phyloP scores from a whole-genome alignment of 176 grass and related monocot species.

The Cocos nucifera region DNA sequence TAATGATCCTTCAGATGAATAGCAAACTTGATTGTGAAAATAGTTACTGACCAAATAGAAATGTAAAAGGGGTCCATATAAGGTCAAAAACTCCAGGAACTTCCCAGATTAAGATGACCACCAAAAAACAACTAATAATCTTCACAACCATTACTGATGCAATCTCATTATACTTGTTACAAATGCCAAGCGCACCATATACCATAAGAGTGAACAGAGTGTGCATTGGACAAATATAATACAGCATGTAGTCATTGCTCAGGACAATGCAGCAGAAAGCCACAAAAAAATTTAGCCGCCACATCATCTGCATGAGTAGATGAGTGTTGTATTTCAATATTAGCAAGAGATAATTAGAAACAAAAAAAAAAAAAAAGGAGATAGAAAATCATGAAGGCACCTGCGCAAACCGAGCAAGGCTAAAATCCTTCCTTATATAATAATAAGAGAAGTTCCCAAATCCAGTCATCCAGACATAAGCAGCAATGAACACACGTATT shows the following conservation, averaged over 20 bases:
- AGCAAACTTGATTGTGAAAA: slow-evolving; percentile 4
- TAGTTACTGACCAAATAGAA: slow-evolving; percentile 47
- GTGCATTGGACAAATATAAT: slow-evolving; percentile 85
- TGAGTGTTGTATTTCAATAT: slow-evolving; percentile 1
- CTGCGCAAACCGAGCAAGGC: slow-evolving; percentile 75
- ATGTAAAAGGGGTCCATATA: slow-evolving; percentile 56
- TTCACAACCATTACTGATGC: slow-evolving; percentile 53
- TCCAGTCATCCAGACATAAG: slow-evolving; percentile 94
- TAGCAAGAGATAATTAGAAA: background rate
- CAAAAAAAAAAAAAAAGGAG: background rate
- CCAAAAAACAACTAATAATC: slow-evolving; percentile 41
- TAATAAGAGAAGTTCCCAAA: slow-evolving; percentile 96
- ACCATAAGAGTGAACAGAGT: slow-evolving; percentile 87
- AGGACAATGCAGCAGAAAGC: slow-evolving; percentile 72
- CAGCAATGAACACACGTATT: slow-evolving; percentile 77
- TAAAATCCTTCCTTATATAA: slow-evolving; percentile 77
- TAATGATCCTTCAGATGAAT: background rate
- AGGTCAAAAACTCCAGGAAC: slow-evolving; percentile 74
- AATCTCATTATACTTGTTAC: slow-evolving; percentile 76
- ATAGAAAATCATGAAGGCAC: slow-evolving; percentile 21
- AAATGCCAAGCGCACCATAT: slow-evolving; percentile 63
- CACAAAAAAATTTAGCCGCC: slow-evolving; percentile 78
- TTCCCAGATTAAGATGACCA: slow-evolving; percentile 77
- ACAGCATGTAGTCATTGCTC: slow-evolving; percentile 74
- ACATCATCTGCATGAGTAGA: slow-evolving; percentile 71